Evolutionary conservation across 495 filamentous ascomycete species (phyloP).

Genomic region (Melanomma pulvis-pyrius): DNA sequence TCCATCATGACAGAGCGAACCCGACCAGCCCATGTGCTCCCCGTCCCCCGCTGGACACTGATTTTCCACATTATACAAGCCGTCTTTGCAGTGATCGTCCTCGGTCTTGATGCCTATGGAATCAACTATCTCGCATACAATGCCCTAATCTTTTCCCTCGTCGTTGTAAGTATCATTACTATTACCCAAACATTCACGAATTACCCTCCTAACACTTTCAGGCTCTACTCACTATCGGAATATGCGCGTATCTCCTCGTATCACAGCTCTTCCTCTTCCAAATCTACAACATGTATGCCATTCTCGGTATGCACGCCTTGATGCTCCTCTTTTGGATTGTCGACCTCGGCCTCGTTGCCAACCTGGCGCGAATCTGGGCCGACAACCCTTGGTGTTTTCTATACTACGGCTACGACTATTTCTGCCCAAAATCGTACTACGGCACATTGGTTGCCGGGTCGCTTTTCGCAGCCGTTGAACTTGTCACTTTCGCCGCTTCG

Average conservation of each 20-base stretch:
- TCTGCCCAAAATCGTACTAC: conserved; percentile 14
- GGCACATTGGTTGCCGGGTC: conserved; percentile 31
- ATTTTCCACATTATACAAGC: conserved; percentile 18
- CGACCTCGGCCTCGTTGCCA: conserved; percentile 32
- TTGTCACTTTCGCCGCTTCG: conserved; percentile 20
- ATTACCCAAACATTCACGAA: neutral
- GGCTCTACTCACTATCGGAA: conserved; percentile 24
- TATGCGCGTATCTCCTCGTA: conserved; percentile 17
- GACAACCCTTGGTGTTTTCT: neutral
- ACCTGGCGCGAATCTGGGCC: conserved; percentile 23
- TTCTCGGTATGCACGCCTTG: conserved; percentile 21
- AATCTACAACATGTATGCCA: conserved; percentile 25
- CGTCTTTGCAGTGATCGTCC: conserved; percentile 30
- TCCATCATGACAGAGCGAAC: neutral
- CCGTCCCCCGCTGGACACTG: conserved; percentile 25
- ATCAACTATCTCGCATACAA: conserved; percentile 31
- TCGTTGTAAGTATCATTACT: conserved; percentile 25
- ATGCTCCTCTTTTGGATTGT: conserved; percentile 38
- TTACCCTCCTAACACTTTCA: neutral
- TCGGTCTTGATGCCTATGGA: conserved; percentile 35
- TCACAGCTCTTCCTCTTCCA: conserved; percentile 16
- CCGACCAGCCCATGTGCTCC: conserved; percentile 10
- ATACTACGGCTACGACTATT: conserved; percentile 15
- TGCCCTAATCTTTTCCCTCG: conserved; percentile 33
- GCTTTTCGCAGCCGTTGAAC: conserved; percentile 26